phyloP scores from a whole-genome alignment of 2,329 filamentous ascomycete genomes.

The Fragosphaeria purpurea region DNA sequence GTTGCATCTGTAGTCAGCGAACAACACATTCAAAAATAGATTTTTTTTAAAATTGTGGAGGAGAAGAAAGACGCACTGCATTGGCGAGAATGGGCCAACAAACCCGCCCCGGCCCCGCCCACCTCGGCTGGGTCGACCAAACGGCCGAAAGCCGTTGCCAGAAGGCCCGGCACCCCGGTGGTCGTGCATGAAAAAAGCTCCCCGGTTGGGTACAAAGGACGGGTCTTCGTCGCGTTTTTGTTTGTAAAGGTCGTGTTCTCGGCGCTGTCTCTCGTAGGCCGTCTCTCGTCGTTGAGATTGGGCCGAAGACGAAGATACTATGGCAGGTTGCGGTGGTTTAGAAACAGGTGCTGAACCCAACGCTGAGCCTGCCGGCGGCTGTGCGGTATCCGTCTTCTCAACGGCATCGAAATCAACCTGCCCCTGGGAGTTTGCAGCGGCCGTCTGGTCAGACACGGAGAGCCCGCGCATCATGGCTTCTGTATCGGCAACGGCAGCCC shows the following conservation, averaged over 20 bases:
- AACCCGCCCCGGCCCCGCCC: slow-evolving; percentile 46
- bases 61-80: slow-evolving; percentile 35
- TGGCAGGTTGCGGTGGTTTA: slow-evolving; percentile 26
- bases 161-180: slow-evolving; percentile 70
- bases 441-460: slow-evolving; percentile 22
- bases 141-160: slow-evolving; percentile 67
- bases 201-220: slow-evolving; percentile 86
- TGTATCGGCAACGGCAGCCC: slow-evolving; percentile 36
- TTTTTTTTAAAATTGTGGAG: background rate
- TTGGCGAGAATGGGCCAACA: slow-evolving; percentile 47
- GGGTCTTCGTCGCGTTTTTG: slow-evolving; percentile 82
- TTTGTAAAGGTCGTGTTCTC: slow-evolving; percentile 85
- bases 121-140: slow-evolving; percentile 53
- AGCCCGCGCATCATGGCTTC: slow-evolving; percentile 50
- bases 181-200: slow-evolving; percentile 96
- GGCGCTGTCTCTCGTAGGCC: slow-evolving; percentile 59
- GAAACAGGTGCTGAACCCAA: background rate
- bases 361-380: background rate
- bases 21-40: too few species aligned
- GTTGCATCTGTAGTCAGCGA: background rate
- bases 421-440: too few species aligned
- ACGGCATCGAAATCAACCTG: too few species aligned
- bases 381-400: too few species aligned
- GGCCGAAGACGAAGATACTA: slow-evolving; percentile 10
- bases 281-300: slow-evolving; percentile 30